A percentile compares a stretch with the other conserved stretches of the same genome.
Evolutionary conservation across 2,329 filamentous ascomycete genomes (phyloP).

Genomic region (Acephala macrosclerotiorum): DNA sequence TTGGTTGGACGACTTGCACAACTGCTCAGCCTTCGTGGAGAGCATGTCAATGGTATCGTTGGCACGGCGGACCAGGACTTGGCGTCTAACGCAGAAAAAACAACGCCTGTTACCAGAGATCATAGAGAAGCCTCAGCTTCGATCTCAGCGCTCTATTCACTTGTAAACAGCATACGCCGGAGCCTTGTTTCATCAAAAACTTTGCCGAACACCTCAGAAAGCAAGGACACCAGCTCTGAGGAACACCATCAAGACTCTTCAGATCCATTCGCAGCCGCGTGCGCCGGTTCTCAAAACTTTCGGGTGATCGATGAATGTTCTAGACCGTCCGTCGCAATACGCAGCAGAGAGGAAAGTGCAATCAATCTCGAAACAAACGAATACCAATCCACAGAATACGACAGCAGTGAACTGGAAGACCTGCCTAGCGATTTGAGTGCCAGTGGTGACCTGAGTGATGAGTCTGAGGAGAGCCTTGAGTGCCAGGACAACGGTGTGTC

Average conservation of each 20-base stretch:
- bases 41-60: background rate
- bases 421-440: background rate
- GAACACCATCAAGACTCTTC: background rate
- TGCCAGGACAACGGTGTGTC: background rate
- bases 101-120: background rate
- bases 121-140: background rate
- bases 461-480: background rate
- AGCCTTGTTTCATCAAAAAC: background rate
- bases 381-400: background rate
- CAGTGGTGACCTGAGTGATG: background rate
- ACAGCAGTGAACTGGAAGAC: slow-evolving; percentile 4
- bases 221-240: background rate
- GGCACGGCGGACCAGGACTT: background rate
- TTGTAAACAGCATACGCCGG: background rate
- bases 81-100: background rate
- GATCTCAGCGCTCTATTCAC: background rate
- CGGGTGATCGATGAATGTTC: background rate
- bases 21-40: background rate
- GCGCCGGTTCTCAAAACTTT: background rate
- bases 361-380: background rate
- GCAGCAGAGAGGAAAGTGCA: background rate
- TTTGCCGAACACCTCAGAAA: background rate
- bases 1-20: background rate
- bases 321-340: background rate
- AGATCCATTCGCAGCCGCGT: too few species aligned